Percentiles rank a stretch among this genome's conserved stretches.
These are phyloP conservation scores for Sugiyamaella boreocaroliniensis DNA, from an alignment of 805 yeast genomes.

Conservation along the genomic window DNA sequence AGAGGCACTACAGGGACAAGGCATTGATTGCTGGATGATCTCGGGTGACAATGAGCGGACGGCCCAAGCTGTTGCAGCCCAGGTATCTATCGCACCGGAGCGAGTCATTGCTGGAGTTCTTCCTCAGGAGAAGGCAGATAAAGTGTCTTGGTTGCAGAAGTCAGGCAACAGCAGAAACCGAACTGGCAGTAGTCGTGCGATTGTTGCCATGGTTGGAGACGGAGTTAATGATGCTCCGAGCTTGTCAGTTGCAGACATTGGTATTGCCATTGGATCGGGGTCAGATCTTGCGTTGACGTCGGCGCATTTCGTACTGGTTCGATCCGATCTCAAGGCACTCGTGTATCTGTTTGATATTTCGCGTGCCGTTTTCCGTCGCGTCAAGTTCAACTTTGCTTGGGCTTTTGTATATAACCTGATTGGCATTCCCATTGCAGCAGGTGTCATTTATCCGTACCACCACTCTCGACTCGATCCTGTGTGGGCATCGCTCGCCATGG, in stretches of 20 bases:
- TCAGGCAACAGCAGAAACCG: slow-evolving; percentile 29
- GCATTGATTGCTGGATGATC: slow-evolving; percentile 64
- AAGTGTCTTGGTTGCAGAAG: slow-evolving; percentile 49
- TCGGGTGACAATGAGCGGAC: slow-evolving; percentile 68
- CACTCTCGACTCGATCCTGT: slow-evolving; percentile 71
- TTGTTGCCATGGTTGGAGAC: slow-evolving; percentile 77
- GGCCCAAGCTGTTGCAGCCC: slow-evolving; percentile 59
- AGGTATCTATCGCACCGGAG: slow-evolving; percentile 47
- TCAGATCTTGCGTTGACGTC: slow-evolving; percentile 70
- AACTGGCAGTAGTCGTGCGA: slow-evolving; percentile 22
- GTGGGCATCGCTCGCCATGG: slow-evolving; percentile 90
- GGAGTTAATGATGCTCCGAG: slow-evolving; percentile 85
- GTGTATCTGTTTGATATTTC: slow-evolving; percentile 61
- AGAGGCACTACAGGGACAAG: slow-evolving; percentile 32
- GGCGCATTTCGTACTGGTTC: slow-evolving; percentile 62
- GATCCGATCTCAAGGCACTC: slow-evolving; percentile 44
- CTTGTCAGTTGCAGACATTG: slow-evolving; percentile 65
- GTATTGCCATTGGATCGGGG: slow-evolving; percentile 69
- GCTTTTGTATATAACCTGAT: slow-evolving; percentile 76
- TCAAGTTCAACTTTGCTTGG: slow-evolving; percentile 78
- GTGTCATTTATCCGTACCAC: slow-evolving; percentile 73
- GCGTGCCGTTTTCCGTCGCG: slow-evolving; percentile 58
- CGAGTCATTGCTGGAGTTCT: slow-evolving; percentile 63
- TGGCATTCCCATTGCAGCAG: slow-evolving; percentile 94
- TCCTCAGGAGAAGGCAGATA: slow-evolving; percentile 64